Evolutionary conservation across 2,329 filamentous ascomycete genomes (phyloP).

Genomic region (Pseudovirgaria hyperparasitica): DNA sequence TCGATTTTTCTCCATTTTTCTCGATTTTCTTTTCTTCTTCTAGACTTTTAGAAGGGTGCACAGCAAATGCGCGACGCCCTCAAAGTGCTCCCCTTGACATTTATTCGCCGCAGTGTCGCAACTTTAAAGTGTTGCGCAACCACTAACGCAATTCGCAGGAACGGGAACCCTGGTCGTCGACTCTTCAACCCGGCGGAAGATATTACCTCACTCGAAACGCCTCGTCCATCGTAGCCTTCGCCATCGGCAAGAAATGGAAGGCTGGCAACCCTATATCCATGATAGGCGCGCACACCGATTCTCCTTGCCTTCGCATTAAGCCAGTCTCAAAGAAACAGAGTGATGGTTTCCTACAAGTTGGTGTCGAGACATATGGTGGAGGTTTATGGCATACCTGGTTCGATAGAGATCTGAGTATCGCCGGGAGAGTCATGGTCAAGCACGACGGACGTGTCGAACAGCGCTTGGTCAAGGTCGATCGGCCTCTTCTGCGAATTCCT

Average conservation of each 20-base stretch:
- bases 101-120: no score
- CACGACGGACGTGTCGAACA: conserved; percentile 63
- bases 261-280: conserved; percentile 84
- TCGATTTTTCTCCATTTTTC: no score
- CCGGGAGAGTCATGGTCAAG: conserved; percentile 74
- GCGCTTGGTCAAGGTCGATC: conserved; percentile 80
- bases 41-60: no score
- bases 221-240: conserved; percentile 86
- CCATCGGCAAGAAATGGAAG: conserved; percentile 81
- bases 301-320: conserved; percentile 82
- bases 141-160: conserved; percentile 40
- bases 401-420: conserved; percentile 83
- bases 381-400: conserved; percentile 99
- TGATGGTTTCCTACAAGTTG: conserved; percentile 84
- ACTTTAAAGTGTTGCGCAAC: no score
- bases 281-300: conserved; percentile 94
- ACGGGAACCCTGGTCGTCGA: conserved; percentile 74
- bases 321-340: conserved; percentile 81
- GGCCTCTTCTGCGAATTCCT: conserved; percentile 81
- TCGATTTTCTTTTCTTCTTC: no score
- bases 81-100: no score
- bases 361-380: conserved; percentile 92
- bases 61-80: no score
- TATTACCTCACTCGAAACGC: conserved; percentile 93
- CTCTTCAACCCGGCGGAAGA: conserved; percentile 74